Conservation (phyloP, 441 rosid genomes). For the Iberis amara region DNA sequence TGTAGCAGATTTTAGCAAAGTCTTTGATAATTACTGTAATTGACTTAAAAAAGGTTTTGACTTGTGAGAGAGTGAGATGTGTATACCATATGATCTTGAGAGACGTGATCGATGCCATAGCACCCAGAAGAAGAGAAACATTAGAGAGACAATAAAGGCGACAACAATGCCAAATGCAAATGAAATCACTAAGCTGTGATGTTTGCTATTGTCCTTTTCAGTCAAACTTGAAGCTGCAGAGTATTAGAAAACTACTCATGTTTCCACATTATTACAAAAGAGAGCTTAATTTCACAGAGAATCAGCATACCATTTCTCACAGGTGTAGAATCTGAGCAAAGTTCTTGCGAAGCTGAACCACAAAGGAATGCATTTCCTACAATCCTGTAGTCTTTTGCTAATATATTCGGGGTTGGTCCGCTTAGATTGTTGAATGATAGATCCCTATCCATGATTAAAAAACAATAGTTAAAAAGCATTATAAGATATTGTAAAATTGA, state of each 20-base stretch:
- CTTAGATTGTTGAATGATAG: slow-evolving; percentile 86
- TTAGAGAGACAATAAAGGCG: slow-evolving; percentile 57
- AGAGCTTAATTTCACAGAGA: slow-evolving; percentile 4
- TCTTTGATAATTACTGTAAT: background rate
- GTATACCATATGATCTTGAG: slow-evolving; percentile 55
- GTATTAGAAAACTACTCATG: slow-evolving; percentile 1
- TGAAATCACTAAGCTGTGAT: slow-evolving; percentile 55
- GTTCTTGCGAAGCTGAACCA: slow-evolving; percentile 41
- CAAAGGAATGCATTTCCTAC: slow-evolving; percentile 74
- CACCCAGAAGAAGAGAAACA: slow-evolving; percentile 67
- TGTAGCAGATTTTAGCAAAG: slow-evolving; percentile 6
- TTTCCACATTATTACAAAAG: background rate
- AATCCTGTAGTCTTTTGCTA: slow-evolving; percentile 73
- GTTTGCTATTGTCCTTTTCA: slow-evolving; percentile 33
- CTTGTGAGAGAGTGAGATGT: slow-evolving; percentile 9
- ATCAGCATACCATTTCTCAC: slow-evolving; percentile 48
- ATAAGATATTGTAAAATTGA: background rate
- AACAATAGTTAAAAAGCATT: background rate
- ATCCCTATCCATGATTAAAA: slow-evolving; percentile 45
- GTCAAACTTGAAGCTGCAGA: slow-evolving; percentile 43
- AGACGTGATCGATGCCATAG: slow-evolving; percentile 73
- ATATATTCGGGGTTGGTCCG: slow-evolving; percentile 79
- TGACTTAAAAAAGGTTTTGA: background rate
- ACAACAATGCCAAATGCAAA: slow-evolving; percentile 58
- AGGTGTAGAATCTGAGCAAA: slow-evolving; percentile 45